phyloP scores from a whole-genome alignment of 345 rosid genomes.

The Eucalyptus tenuipes region DNA sequence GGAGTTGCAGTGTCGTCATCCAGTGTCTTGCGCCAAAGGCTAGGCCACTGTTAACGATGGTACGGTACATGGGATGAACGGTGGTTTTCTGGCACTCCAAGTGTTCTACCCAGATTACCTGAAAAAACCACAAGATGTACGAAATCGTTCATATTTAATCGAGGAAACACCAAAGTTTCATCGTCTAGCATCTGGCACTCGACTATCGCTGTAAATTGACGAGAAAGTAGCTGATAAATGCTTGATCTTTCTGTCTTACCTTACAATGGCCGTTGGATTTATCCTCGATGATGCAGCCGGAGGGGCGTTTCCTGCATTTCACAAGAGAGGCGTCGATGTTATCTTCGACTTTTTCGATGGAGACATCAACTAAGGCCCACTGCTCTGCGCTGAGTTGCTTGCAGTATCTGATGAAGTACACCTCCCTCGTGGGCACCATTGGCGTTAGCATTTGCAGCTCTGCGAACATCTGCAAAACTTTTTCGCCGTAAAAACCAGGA shows the following conservation, averaged over 20 bases:
- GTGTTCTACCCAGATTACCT: constrained; percentile 97
- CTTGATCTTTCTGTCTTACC: constrained; percentile 13
- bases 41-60: constrained; percentile 66
- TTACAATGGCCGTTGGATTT: constrained; percentile 91
- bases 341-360: constrained; percentile 72
- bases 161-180: background rate
- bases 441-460: constrained; percentile 96
- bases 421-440: constrained; percentile 84
- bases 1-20: constrained; percentile 76
- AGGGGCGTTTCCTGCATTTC: constrained; percentile 88
- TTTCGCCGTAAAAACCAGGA: background rate
- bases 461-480: constrained; percentile 71
- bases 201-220: background rate
- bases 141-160: background rate
- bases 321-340: constrained; percentile 69
- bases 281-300: constrained; percentile 92
- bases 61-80: constrained; percentile 63
- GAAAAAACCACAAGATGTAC: background rate
- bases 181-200: background rate
- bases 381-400: constrained; percentile 71
- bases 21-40: constrained; percentile 96
- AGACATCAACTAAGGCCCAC: constrained; percentile 93
- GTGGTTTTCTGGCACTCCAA: constrained; percentile 66
- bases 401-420: constrained; percentile 74
- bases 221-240: background rate